Conservation (phyloP, 257 asterid species). For the Solanum chiquidenum region DNA sequence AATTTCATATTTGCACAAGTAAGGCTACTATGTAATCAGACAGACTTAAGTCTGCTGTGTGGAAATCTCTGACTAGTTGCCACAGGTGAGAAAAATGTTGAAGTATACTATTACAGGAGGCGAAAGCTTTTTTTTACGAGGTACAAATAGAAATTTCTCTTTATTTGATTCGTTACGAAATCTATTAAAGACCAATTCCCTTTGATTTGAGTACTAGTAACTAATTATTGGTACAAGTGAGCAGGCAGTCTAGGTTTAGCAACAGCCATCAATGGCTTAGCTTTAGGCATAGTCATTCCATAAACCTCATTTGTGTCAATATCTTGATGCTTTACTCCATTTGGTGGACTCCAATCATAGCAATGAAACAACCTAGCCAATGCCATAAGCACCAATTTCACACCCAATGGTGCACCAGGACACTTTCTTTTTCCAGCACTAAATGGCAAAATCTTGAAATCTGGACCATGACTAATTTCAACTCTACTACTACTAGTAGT, state of each 20-base stretch:
- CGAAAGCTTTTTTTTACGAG: background rate
- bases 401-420: constrained; percentile 98
- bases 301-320: constrained; percentile 82
- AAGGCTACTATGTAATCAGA: background rate
- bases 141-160: background rate
- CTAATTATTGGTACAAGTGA: constrained; percentile 27
- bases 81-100: background rate
- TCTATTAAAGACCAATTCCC: background rate
- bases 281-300: constrained; percentile 97
- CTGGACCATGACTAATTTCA: constrained; percentile 92
- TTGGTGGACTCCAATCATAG: constrained; percentile 66
- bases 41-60: background rate
- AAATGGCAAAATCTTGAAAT: constrained; percentile 81
- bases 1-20: constrained; percentile 17
- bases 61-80: background rate
- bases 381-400: constrained; percentile 77
- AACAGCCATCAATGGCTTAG: constrained; percentile 47
- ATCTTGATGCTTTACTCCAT: constrained; percentile 42
- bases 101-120: background rate
- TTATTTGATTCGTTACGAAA: background rate
- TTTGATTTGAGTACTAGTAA: constrained; percentile 7
- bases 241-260: constrained; percentile 59
- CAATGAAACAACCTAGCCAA: constrained; percentile 75
- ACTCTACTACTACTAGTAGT: constrained; percentile 22
- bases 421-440: constrained; percentile 92